Evolutionary conservation across 1,284 basidiomycete genomes (phyloP).

Genomic region (Boletus smithii): DNA sequence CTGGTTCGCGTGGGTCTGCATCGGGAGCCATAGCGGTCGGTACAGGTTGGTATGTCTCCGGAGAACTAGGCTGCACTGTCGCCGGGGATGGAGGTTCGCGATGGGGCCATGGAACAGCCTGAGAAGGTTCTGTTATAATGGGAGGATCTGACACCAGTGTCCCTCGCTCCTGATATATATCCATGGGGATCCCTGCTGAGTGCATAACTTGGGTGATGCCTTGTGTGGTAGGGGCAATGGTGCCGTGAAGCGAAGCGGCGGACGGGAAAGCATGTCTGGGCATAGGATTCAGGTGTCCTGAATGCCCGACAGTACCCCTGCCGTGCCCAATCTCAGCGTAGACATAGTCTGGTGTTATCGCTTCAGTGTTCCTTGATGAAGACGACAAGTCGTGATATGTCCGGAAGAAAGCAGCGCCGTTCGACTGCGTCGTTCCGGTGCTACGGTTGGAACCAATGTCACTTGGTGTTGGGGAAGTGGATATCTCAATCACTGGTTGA

Average conservation of each 20-base stretch:
- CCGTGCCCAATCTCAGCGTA: constrained; percentile 77
- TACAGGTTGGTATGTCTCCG: constrained; percentile 43
- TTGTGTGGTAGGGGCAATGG: constrained; percentile 23
- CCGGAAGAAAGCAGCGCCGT: constrained; percentile 58
- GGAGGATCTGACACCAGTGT: constrained; percentile 9
- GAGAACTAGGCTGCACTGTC: constrained; percentile 18
- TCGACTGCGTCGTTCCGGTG: constrained; percentile 51
- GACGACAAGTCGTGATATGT: constrained; percentile 49
- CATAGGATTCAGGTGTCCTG: constrained; percentile 17
- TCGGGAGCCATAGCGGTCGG: constrained; percentile 39
- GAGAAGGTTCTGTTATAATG: constrained; percentile 12
- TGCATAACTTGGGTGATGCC: constrained; percentile 39
- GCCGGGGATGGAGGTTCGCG: constrained; percentile 27
- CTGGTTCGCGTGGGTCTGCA: constrained; percentile 34
- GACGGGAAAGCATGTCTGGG: constrained; percentile 24
- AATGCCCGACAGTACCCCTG: constrained; percentile 43
- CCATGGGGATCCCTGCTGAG: constrained; percentile 31
- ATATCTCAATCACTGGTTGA: constrained; percentile 59
- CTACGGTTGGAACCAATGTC: constrained; percentile 56
- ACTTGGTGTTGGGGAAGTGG: constrained; percentile 56
- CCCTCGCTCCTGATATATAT: constrained; percentile 21
- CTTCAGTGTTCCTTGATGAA: constrained; percentile 48
- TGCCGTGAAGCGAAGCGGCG: constrained; percentile 17
- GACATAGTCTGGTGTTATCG: constrained; percentile 67
- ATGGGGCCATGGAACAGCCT: constrained; percentile 31